phyloP scores from a whole-genome alignment of 805 yeast species.

The Ogataea salicorniae region DNA sequence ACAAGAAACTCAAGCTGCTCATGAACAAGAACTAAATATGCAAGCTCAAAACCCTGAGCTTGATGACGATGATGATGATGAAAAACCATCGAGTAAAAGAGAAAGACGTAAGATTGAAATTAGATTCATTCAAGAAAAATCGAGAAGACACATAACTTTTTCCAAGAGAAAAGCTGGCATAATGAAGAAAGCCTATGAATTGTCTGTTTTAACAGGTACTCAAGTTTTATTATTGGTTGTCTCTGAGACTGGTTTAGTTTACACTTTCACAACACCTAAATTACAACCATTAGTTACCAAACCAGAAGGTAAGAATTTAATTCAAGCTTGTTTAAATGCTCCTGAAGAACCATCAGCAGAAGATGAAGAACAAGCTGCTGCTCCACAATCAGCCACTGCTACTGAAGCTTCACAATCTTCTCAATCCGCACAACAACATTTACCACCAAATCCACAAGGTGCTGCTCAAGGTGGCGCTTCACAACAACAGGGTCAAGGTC shows the following conservation, averaged over 20 bases:
- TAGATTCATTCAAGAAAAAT: constrained; percentile 94
- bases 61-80: constrained; percentile 50
- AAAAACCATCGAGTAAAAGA: constrained; percentile 43
- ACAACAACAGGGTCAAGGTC: constrained; percentile 23
- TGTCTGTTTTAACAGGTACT: constrained; percentile 94
- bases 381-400: constrained; percentile 6
- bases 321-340: constrained; percentile 95
- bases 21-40: constrained; percentile 16
- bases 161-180: constrained; percentile 98
- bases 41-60: constrained; percentile 25
- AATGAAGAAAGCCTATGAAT: constrained; percentile 99
- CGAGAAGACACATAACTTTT: constrained; percentile 95
- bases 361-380: constrained; percentile 42
- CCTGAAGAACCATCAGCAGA: constrained; percentile 74
- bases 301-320: constrained; percentile 93
- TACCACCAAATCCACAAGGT: neutral
- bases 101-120: constrained; percentile 89
- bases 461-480: constrained; percentile 23
- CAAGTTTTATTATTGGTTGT: constrained; percentile 93
- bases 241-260: constrained; percentile 96
- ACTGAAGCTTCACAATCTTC: constrained; percentile 10
- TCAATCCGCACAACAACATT: constrained; percentile 12
- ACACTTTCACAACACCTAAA: constrained; percentile 98
- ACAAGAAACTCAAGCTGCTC: constrained; percentile 20
- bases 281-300: constrained; percentile 96